Evolutionary conservation across 169 alveolate species (phyloP).

Genomic region (Perkinsus marinus): DNA sequence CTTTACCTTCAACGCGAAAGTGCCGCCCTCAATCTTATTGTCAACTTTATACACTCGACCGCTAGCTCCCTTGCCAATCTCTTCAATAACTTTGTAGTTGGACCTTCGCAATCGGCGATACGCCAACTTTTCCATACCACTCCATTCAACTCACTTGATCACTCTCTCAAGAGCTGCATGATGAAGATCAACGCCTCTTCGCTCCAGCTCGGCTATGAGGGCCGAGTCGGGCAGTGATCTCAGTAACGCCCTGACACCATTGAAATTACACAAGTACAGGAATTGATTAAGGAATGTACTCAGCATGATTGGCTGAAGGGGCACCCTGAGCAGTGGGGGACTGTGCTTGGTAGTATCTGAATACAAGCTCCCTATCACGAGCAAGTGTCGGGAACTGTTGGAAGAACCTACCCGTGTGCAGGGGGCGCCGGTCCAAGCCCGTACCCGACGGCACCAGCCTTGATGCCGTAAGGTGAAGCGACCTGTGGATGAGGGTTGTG

Average conservation of each 20-base stretch:
- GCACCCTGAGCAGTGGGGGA: no score
- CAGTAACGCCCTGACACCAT: neutral
- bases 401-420: neutral
- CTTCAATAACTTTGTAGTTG: neutral
- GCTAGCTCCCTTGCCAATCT: neutral
- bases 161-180: neutral
- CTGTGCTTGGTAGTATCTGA: no score
- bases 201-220: neutral
- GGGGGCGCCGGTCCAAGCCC: neutral
- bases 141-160: neutral
- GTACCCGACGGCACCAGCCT: neutral
- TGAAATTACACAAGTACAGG: neutral
- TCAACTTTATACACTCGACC: neutral
- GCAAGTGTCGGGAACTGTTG: neutral
- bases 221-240: neutral
- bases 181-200: neutral
- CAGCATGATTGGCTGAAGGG: neutral
- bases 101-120: neutral
- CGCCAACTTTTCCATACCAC: neutral
- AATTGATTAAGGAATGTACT: neutral
- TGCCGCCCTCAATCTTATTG: neutral
- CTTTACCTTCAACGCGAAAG: neutral
- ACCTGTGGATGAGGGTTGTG: neutral
- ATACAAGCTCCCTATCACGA: neutral
- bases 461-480: neutral